These are phyloP conservation scores for Melampsora americana DNA, from an alignment of 1,284 basidiomycete species.

Conservation along the genomic window DNA sequence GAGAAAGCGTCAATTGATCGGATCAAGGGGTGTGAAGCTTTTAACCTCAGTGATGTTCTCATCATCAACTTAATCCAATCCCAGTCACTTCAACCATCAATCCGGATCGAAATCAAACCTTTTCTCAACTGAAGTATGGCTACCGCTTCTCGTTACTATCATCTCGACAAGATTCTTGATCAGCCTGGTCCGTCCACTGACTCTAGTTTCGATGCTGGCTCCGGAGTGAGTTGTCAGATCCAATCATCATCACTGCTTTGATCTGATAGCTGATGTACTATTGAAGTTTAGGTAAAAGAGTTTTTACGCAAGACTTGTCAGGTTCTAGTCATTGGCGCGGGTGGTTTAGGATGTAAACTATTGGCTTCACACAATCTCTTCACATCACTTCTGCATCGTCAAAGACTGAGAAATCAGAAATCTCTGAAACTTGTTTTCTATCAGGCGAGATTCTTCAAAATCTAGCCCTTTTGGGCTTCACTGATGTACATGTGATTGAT, in stretches of 20 bases:
- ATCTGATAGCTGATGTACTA: neutral
- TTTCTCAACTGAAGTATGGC: no score
- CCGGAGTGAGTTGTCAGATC: slow-evolving; percentile 60
- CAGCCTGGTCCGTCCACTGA: slow-evolving; percentile 76
- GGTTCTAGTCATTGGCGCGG: slow-evolving; percentile 94
- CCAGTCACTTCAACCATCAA: no score
- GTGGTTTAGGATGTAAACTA: slow-evolving; percentile 82
- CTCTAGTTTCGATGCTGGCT: slow-evolving; percentile 67
- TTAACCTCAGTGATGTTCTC: no score
- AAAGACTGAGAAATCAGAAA: neutral
- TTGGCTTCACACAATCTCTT: neutral
- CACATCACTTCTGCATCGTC: neutral
- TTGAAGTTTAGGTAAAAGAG: slow-evolving; percentile 67
- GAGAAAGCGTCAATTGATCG: no score
- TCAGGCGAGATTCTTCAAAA: slow-evolving; percentile 42
- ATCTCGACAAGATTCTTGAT: slow-evolving; percentile 66
- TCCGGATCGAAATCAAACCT: no score
- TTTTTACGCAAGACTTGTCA: slow-evolving; percentile 81
- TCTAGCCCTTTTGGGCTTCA: slow-evolving; percentile 70
- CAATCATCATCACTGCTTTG: no score
- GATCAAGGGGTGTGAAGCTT: no score
- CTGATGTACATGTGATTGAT: slow-evolving; percentile 97
- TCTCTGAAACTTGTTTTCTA: no score
- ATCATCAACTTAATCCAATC: no score
- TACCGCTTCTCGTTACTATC: slow-evolving; percentile 42